Base-by-base conservation (phyloP, 108 stramenopile species). In the Stephanodiscus minutulus region DNA sequence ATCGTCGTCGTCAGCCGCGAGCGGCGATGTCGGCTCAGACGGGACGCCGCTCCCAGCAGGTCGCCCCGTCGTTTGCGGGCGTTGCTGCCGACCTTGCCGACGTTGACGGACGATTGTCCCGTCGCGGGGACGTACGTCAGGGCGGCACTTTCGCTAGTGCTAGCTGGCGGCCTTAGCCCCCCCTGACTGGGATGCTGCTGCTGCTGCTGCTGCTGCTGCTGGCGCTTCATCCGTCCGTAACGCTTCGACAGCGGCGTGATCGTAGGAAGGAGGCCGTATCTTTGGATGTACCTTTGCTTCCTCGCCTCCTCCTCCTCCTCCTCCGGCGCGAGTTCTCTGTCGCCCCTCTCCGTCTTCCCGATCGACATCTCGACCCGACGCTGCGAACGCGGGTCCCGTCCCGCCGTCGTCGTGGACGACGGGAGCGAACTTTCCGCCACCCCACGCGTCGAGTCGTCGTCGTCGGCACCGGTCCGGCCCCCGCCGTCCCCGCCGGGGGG, bases 241-340 rank as follows among this genome's bases (percentile, higher is more conserved):
- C 72, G 72, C 37, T 62, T 61, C 25, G 72, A 73, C 17, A 73
- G 43, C 10, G 72, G 72, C 41, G 72, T 73, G 33, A 73, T 73
- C n/a, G 72, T 37, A 41, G 70, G 50, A 21, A 62, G 63, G 7
- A 64, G 53, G 31, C 53, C 55, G 63, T 64, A 29, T 29, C 31
- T 63, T 64, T 29, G 24, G 33, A 73, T 64, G 36, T 71, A 61
- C 31, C 61, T 60, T 27, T 61, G 59, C 54, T 64, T 54, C 25
- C 10, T 57, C 41, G 36, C 39, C 53, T 73, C 72, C 5, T 71
- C 49, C 35, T 63, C 33, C 33, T 61, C 21, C 36, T 35, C 36
- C 46, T 59, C 44, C 47, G 36, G n/a, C 46, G 33, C 41, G 21
- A 54, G 12, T 29, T 43, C 24, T 25, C 24, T 20, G 66, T 22